These are phyloP conservation scores for Rhizopogon roseolus DNA, from an alignment of 768 basidiomycete genomes.

Conservation along the genomic window DNA sequence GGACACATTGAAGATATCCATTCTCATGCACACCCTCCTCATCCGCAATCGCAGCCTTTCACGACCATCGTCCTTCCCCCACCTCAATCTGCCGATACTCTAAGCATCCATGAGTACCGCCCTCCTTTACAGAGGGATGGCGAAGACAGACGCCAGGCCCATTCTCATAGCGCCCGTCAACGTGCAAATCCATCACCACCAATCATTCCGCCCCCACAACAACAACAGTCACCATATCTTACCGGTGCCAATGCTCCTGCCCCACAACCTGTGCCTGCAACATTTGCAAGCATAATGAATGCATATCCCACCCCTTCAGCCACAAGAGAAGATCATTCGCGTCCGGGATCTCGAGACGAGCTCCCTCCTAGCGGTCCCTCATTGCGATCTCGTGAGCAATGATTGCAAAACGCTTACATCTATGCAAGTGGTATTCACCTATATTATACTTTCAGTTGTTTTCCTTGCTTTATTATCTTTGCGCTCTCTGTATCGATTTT, in stretches of 20 bases:
- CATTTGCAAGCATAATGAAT: conserved; percentile 69
- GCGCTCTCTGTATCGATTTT: neutral
- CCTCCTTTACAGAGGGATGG: conserved; percentile 18
- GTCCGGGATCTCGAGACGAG: conserved; percentile 23
- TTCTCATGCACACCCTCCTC: conserved; percentile 17
- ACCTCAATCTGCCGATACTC: conserved; percentile 19
- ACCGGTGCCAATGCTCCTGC: conserved; percentile 8
- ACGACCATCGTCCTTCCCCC: conserved; percentile 27
- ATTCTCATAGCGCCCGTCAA: conserved; percentile 9
- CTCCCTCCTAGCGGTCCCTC: neutral
- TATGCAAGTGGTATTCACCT: neutral
- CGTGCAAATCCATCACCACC: conserved; percentile 18
- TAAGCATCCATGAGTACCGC: conserved; percentile 28
- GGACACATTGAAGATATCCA: conserved; percentile 18
- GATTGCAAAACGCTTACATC: neutral
- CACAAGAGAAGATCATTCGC: conserved; percentile 20
- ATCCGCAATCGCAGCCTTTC: conserved; percentile 20
- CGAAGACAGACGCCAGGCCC: conserved; percentile 16
- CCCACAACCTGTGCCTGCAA: conserved; percentile 38
- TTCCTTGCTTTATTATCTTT: neutral
- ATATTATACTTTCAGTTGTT: neutral
- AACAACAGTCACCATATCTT: conserved; percentile 17
- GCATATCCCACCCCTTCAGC: conserved; percentile 46
- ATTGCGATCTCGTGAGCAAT: neutral
- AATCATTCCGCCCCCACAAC: conserved; percentile 17